Evolutionary conservation across 2,329 filamentous ascomycete species (phyloP).

Genomic region (Akanthomyces dipterigenus): DNA sequence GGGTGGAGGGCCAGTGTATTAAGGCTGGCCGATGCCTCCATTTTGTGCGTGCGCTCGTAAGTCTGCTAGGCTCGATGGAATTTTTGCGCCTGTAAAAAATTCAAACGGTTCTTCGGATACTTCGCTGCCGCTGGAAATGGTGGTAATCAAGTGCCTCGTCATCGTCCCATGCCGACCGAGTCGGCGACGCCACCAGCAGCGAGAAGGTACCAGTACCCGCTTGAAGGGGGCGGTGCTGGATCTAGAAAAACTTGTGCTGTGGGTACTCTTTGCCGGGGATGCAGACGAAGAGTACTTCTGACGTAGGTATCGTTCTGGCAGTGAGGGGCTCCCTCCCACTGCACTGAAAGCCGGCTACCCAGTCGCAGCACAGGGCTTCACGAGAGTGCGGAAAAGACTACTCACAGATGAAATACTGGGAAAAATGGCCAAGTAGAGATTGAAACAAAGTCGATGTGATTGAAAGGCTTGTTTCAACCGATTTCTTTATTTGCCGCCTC

Average conservation of each 20-base stretch:
- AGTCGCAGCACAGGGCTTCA: neutral
- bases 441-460: too few species aligned
- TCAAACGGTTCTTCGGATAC: too few species aligned
- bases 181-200: conserved; percentile 12
- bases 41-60: neutral
- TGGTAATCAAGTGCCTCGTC: conserved; percentile 30
- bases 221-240: conserved; percentile 1
- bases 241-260: conserved; percentile 13
- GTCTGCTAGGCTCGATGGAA: too few species aligned
- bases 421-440: neutral
- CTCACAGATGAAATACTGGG: neutral
- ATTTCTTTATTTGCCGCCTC: neutral
- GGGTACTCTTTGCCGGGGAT: neutral
- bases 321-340: neutral
- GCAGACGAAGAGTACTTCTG: neutral
- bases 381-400: neutral
- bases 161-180: conserved; percentile 25
- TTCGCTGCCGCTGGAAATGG: neutral
- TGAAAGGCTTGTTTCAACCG: neutral
- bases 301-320: neutral
- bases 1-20: neutral
- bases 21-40: neutral
- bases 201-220: conserved; percentile 17
- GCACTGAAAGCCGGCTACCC: neutral
- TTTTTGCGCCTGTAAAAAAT: too few species aligned